Evolutionary conservation across 2,329 filamentous ascomycete species (phyloP), one percentile per base, ranked within the genome.

Genomic region (Proliferodiscus dingleyae): DNA sequence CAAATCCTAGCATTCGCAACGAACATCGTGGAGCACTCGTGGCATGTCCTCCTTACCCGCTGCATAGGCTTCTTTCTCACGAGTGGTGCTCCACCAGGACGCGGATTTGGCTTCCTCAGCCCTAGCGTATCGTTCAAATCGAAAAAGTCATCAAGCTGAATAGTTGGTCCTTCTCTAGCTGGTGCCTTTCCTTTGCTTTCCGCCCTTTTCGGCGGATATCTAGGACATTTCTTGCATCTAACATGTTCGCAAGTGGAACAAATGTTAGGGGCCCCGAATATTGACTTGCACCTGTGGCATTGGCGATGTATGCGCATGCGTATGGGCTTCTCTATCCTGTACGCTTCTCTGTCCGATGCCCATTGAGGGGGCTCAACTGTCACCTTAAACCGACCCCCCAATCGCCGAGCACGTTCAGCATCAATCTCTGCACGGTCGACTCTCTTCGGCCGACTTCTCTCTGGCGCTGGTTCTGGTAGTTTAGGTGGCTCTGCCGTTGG

Each of bases 241-340:
- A 73, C 72, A 68, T 96, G 90, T 56, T 85, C 76, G 70, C 90
- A 96, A 55, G 78, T 79, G 53, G 75, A 66, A 67, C 90, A 95
- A 49, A 84, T 73, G 68, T 84, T 89, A 58, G 83, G 78, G 16
- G 77, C 66, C 45, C 85, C 83, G 64, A 91, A 95, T 19, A 78
- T 77, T 11, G 83, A 79, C 47, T 82, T 78, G 70, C 90, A 96
- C 55, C 79, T 75, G 67, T 95, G 90, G 66, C 90, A 96, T 52
- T 78, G 83, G 55, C 83, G 80, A 64, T 87, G 85, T 43, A 89
- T 78, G 43, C 86, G 81, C 77, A 90, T 85, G 47, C 85, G 81
- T 54, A 89, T 85, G 10, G 84, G 77, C 70, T 87, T 89, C 64
- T 88, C 81, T 44, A 87, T 76, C 34, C 85, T 81, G 37, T 47